Evolutionary conservation across 208 protist species (phyloP).

Genomic region (Trypanosoma cruzi): DNA sequence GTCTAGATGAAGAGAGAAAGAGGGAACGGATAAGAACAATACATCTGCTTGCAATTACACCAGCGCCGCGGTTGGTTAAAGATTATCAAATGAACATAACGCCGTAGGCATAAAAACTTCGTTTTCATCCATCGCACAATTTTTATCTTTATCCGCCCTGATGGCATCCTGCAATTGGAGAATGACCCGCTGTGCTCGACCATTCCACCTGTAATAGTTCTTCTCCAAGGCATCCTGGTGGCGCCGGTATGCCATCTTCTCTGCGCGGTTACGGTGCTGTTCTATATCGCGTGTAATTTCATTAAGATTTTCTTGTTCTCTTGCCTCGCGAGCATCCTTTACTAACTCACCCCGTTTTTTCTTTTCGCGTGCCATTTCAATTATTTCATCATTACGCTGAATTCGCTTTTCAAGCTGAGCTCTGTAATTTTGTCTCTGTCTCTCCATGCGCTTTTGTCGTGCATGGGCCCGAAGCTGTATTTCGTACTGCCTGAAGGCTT

Average conservation of each 20-base stretch:
- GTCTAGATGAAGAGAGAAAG: neutral
- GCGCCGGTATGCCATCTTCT: slow-evolving; percentile 35
- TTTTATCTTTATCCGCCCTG: slow-evolving; percentile 20
- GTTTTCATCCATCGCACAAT: neutral
- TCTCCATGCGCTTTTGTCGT: slow-evolving; percentile 36
- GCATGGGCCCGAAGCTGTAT: slow-evolving; percentile 40
- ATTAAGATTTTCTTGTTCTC: slow-evolving; percentile 29
- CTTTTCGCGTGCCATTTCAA: slow-evolving; percentile 58
- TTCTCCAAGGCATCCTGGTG: slow-evolving; percentile 46
- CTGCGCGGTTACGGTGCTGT: slow-evolving; percentile 54
- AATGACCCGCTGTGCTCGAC: slow-evolving; percentile 72
- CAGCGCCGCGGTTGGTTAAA: neutral
- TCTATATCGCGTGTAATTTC: slow-evolving; percentile 45
- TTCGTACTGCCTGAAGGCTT: slow-evolving; percentile 50
- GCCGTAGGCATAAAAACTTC: neutral
- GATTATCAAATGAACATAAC: neutral
- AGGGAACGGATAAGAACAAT: neutral
- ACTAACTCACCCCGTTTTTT: slow-evolving; percentile 39
- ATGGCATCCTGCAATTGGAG: slow-evolving; percentile 50
- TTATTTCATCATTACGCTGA: slow-evolving; percentile 54
- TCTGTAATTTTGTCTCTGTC: slow-evolving; percentile 49
- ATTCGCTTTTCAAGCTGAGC: slow-evolving; percentile 55
- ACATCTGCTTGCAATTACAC: neutral
- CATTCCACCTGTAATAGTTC: slow-evolving; percentile 83
- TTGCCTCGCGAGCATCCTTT: slow-evolving; percentile 37